These are phyloP conservation scores for Dichotomopilus funicola DNA, from an alignment of 2,329 filamentous ascomycete genomes.

Conservation along the genomic window DNA sequence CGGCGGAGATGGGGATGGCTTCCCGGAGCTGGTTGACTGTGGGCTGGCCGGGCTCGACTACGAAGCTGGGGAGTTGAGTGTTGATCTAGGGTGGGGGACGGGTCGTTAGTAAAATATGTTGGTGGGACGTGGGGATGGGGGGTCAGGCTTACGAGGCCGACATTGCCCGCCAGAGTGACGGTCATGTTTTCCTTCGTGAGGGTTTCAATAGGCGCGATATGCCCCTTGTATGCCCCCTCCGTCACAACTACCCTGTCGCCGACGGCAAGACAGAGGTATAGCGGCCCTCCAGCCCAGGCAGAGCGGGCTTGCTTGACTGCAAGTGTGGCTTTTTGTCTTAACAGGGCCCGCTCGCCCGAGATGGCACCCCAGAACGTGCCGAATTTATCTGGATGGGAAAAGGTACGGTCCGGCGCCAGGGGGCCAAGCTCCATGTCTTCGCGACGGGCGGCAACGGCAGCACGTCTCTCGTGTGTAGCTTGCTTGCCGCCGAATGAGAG, in stretches of 20 bases:
- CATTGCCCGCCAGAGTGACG: slow-evolving; percentile 55
- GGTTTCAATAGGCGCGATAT: slow-evolving; percentile 65
- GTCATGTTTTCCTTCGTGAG: slow-evolving; percentile 51
- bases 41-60: slow-evolving; percentile 28
- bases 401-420: slow-evolving; percentile 69
- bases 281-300: slow-evolving; percentile 49
- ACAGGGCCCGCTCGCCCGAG: slow-evolving; percentile 19
- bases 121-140: neutral
- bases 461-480: slow-evolving; percentile 21
- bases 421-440: slow-evolving; percentile 77
- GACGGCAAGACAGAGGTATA: slow-evolving; percentile 54
- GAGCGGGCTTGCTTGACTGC: slow-evolving; percentile 38
- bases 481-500: slow-evolving; percentile 14
- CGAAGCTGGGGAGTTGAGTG: slow-evolving; percentile 35
- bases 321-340: slow-evolving; percentile 30
- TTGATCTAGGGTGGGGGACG: slow-evolving; percentile 29
- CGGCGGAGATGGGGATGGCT: slow-evolving; percentile 59
- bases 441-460: slow-evolving; percentile 46
- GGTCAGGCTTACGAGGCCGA: slow-evolving; percentile 49
- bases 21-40: slow-evolving; percentile 43
- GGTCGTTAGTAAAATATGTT: too few species aligned
- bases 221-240: slow-evolving; percentile 72
- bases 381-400: slow-evolving; percentile 53
- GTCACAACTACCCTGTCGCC: slow-evolving; percentile 79
- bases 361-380: slow-evolving; percentile 44